phyloP scores from a whole-genome alignment of 2,329 filamentous ascomycete genomes.

The Hypomyces rosellus region DNA sequence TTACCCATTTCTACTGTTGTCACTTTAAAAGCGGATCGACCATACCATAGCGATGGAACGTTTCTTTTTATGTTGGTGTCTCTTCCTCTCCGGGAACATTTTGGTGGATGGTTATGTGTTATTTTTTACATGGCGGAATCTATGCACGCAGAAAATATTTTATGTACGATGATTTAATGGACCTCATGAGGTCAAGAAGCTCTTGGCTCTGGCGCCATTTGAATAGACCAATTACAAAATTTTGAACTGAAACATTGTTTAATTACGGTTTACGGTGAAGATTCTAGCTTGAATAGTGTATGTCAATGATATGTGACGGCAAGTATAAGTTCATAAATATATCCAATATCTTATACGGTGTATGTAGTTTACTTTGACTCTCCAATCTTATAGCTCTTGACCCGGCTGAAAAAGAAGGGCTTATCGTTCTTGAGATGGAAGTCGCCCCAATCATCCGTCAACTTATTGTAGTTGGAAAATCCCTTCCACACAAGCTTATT shows the following conservation, averaged over 20 bases:
- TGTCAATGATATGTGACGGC: too few species aligned
- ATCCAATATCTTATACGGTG: neutral
- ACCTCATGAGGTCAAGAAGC: neutral
- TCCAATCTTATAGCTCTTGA: slow-evolving; percentile 54
- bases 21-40: too few species aligned
- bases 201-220: neutral
- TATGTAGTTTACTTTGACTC: neutral
- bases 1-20: too few species aligned
- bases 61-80: neutral
- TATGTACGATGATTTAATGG: neutral
- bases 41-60: neutral
- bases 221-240: neutral
- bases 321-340: neutral
- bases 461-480: slow-evolving; percentile 83
- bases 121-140: neutral
- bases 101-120: neutral
- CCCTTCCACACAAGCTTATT: slow-evolving; percentile 86
- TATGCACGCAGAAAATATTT: neutral
- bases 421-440: slow-evolving; percentile 63
- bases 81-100: neutral
- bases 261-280: too few species aligned
- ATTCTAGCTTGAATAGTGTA: too few species aligned
- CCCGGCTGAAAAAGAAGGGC: slow-evolving; percentile 61
- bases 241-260: too few species aligned
- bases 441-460: slow-evolving; percentile 86